These are phyloP conservation scores for Tetradesmus obliquus DNA, from an alignment of 139 green algal genomes.

Conservation along the genomic window DNA sequence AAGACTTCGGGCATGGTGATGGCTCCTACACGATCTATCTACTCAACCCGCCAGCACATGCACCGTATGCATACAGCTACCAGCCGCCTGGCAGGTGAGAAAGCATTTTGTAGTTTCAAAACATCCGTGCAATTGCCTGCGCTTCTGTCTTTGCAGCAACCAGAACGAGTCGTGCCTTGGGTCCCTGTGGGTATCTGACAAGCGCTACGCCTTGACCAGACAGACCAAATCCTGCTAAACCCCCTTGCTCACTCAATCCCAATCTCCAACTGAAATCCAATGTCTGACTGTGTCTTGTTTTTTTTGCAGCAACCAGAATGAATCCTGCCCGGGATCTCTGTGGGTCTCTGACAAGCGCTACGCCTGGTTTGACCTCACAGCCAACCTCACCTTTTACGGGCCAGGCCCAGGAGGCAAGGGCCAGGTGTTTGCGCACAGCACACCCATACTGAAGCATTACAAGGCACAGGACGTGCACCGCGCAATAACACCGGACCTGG, in stretches of 20 bases:
- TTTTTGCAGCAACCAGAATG: not conserved
- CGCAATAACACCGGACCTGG: constrained; percentile 52
- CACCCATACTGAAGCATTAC: constrained; percentile 44
- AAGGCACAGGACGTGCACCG: not conserved
- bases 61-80: not conserved
- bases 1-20: constrained; percentile 23
- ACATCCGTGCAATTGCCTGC: not conserved
- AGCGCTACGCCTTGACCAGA: constrained; percentile 42
- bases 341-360: constrained; percentile 37
- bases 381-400: constrained; percentile 47
- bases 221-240: constrained; percentile 4
- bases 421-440: constrained; percentile 54
- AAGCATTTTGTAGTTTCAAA: not conserved
- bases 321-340: constrained; percentile 45
- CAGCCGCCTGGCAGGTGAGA: not conserved
- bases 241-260: too few species aligned
- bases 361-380: constrained; percentile 54
- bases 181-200: constrained; percentile 17
- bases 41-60: constrained; percentile 32
- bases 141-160: not conserved
- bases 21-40: constrained; percentile 42
- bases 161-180: constrained; percentile 33
- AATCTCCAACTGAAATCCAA: too few species aligned
- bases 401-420: constrained; percentile 8
- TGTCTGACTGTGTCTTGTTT: too few species aligned